phyloP scores from a whole-genome alignment of 164 flowering plant species.

The Chimonanthus salicifolius region DNA sequence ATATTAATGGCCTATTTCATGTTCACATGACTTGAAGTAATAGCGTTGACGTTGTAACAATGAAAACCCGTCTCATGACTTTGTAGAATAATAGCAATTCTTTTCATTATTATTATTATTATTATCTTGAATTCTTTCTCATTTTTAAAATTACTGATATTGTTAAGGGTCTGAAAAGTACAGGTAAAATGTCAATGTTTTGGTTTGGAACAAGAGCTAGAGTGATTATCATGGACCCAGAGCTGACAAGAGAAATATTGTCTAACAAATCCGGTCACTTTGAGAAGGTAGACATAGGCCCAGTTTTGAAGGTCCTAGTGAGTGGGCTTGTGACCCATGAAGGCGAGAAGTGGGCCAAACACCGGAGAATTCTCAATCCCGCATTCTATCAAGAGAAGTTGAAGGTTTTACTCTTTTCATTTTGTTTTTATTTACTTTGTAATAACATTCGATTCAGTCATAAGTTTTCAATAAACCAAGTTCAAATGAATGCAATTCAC shows the following conservation, averaged over 20 bases:
- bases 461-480: neutral
- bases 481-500: too few relatives aligned
- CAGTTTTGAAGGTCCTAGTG: conserved; percentile 2
- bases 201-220: conserved; percentile 9
- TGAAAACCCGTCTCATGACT: too few relatives aligned
- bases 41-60: too few relatives aligned
- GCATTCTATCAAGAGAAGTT: conserved; percentile 27
- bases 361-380: conserved; percentile 25
- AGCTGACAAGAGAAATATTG: conserved; percentile 10
- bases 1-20: too few relatives aligned
- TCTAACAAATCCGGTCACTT: conserved; percentile 16
- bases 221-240: conserved; percentile 13
- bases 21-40: too few relatives aligned
- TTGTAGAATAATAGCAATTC: too few relatives aligned
- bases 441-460: neutral
- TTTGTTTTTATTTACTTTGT: too few relatives aligned
- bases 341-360: conserved; percentile 28
- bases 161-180: neutral
- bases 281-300: conserved; percentile 1
- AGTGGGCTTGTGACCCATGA: conserved; percentile 10
- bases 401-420: conserved; percentile 13
- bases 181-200: conserved; percentile 9
- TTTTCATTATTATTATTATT: too few relatives aligned
- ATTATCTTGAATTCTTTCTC: neutral
- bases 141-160: neutral